These are phyloP conservation scores for Silene vulgaris DNA, from an alignment of 179 eudicot genomes.

Conservation along the genomic window DNA sequence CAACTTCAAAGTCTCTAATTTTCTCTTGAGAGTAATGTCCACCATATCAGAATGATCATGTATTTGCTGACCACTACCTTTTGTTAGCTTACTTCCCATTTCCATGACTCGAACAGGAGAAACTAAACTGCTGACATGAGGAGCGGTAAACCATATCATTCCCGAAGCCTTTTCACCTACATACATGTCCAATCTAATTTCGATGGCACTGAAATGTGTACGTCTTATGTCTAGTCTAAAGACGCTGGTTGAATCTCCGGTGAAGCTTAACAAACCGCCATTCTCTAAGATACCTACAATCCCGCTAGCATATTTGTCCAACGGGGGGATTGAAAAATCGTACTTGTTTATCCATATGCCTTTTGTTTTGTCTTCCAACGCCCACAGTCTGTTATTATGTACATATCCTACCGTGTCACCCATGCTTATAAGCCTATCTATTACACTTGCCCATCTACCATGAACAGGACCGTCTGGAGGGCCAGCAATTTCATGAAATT, in stretches of 20 bases:
- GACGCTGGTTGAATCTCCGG: background rate
- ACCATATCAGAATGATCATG: too few species aligned
- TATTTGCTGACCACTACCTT: too few species aligned
- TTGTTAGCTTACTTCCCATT: too few species aligned
- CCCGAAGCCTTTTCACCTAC: too few species aligned
- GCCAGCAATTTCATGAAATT: background rate
- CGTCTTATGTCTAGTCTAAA: background rate
- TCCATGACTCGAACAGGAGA: too few species aligned
- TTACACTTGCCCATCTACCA: background rate
- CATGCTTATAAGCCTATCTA: background rate
- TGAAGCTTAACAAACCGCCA: background rate
- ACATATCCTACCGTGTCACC: constrained; percentile 2
- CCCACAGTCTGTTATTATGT: background rate
- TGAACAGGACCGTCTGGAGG: background rate
- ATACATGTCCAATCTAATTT: too few species aligned
- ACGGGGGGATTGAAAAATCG: background rate
- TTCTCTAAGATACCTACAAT: background rate
- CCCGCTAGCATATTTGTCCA: too few species aligned
- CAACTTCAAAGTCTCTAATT: too few species aligned
- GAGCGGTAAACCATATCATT: too few species aligned
- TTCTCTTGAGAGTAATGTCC: too few species aligned
- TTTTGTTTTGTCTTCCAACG: background rate
- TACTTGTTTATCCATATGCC: background rate
- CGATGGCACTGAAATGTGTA: too few species aligned
- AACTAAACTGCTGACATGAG: too few species aligned